Conservation (phyloP, 2,329 filamentous ascomycete genomes). For the Mollisia scopiformis region DNA sequence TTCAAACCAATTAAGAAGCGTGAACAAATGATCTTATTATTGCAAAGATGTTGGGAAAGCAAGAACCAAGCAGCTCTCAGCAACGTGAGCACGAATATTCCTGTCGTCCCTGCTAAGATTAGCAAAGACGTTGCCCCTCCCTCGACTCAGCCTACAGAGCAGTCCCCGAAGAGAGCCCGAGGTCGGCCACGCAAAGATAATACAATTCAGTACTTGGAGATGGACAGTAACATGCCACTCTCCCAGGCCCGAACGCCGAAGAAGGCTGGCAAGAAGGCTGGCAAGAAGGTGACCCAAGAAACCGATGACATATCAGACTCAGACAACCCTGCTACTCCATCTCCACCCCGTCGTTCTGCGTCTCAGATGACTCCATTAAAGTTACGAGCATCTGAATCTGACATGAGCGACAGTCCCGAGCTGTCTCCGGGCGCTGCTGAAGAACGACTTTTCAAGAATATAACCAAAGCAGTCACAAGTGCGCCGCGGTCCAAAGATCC, state of each 20-base stretch:
- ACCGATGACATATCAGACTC: constrained; percentile 56
- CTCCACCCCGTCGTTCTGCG: constrained; percentile 28
- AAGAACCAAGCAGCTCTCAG: constrained; percentile 44
- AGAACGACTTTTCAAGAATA: constrained; percentile 50
- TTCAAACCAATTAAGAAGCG: constrained; percentile 75
- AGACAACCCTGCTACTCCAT: constrained; percentile 36
- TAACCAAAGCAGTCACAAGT: constrained; percentile 57
- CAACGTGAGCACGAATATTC: constrained; percentile 29
- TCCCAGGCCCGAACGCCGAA: constrained; percentile 34
- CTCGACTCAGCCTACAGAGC: constrained; percentile 28
- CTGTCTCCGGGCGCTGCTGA: constrained; percentile 44
- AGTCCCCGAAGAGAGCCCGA: constrained; percentile 38
- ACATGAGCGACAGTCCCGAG: constrained; percentile 11
- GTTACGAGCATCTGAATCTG: constrained; percentile 18
- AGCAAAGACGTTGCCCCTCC: constrained; percentile 1
- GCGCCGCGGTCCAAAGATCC: constrained; percentile 54
- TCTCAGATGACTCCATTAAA: constrained; percentile 24
- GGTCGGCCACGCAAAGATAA: constrained; percentile 47
- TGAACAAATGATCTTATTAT: constrained; percentile 68
- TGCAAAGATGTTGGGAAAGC: constrained; percentile 73
- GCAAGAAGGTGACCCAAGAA: constrained; percentile 26
- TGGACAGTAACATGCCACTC: constrained; percentile 25
- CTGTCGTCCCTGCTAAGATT: constrained; percentile 5
- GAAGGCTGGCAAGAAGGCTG: constrained; percentile 31
- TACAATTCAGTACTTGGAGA: constrained; percentile 21